These are phyloP conservation scores for Ogataea corticis DNA, from an alignment of 805 yeast genomes.

Conservation along the genomic window DNA sequence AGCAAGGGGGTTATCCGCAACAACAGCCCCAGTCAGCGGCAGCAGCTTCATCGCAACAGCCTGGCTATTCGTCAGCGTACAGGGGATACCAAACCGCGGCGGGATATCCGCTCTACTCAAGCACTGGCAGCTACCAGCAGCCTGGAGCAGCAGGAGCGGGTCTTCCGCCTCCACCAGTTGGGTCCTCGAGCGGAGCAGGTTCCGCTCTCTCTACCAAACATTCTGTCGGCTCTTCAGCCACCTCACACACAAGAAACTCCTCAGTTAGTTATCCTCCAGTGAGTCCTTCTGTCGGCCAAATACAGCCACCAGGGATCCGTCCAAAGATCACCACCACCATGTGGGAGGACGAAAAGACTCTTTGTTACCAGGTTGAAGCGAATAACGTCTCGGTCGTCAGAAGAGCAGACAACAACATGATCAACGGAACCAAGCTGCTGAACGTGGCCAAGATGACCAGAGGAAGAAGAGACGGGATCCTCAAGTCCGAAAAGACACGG, in stretches of 20 bases:
- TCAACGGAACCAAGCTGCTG: conserved; percentile 65
- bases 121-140: conserved; percentile 12
- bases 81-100: conserved; percentile 20
- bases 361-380: conserved; percentile 69
- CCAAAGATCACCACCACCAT: conserved; percentile 67
- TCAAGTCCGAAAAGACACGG: conserved; percentile 61
- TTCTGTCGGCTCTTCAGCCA: conserved; percentile 8
- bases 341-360: conserved; percentile 72
- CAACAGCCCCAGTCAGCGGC: conserved; percentile 15
- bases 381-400: conserved; percentile 64
- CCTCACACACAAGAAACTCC: conserved; percentile 13
- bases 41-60: conserved; percentile 16
- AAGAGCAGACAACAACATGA: conserved; percentile 68
- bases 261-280: conserved; percentile 24
- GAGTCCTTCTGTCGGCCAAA: conserved; percentile 37
- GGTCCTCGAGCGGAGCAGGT: conserved; percentile 6
- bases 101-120: conserved; percentile 20
- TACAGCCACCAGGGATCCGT: conserved; percentile 44
- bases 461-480: conserved; percentile 69
- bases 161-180: conserved; percentile 15
- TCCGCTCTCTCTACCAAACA: conserved; percentile 10
- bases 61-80: conserved; percentile 18
- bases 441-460: conserved; percentile 72
- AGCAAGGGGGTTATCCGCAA: conserved; percentile 21
- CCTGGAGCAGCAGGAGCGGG: conserved; percentile 14